Conservation (phyloP, 805 yeast genomes). For the Myxozyma monticola region DNA sequence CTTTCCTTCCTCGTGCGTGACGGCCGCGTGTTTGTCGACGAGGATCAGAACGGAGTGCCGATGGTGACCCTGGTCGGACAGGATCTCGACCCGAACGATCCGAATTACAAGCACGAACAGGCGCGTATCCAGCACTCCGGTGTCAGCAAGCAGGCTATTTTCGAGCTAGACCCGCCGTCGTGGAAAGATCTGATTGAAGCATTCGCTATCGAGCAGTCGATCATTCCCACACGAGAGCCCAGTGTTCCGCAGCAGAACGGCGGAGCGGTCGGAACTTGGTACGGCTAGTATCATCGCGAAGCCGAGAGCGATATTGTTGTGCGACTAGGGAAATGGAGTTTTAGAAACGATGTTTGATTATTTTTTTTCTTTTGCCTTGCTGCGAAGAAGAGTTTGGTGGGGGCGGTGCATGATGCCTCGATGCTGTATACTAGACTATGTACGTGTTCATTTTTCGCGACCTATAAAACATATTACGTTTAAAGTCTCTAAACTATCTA, state of each 20-base stretch:
- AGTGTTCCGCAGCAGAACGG: neutral
- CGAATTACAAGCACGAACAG: conserved; percentile 3
- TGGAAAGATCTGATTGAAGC: conserved; percentile 61
- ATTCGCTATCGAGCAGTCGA: conserved; percentile 57
- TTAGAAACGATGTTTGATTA: too few species aligned
- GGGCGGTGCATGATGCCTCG: too few species aligned
- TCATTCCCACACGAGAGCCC: conserved; percentile 48
- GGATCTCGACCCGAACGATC: conserved; percentile 7
- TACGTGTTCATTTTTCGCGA: too few species aligned
- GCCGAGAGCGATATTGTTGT: too few species aligned
- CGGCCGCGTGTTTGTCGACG: conserved; percentile 59
- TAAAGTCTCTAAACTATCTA: too few species aligned
- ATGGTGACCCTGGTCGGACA: conserved; percentile 18
- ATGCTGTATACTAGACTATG: too few species aligned
- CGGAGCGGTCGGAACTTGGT: neutral
- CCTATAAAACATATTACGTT: too few species aligned
- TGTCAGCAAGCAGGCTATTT: conserved; percentile 61
- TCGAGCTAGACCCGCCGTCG: conserved; percentile 63
- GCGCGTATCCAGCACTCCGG: neutral
- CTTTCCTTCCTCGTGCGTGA: conserved; percentile 78
- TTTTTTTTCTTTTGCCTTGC: too few species aligned
- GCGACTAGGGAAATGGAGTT: too few species aligned
- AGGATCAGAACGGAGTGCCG: conserved; percentile 42
- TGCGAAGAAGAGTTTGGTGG: too few species aligned
- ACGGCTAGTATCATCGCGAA: too few species aligned